Evolutionary conservation across 2,329 filamentous ascomycete genomes (phyloP), one percentile per base, ranked within the genome.

Genomic region (Incumbomyces lentus): DNA sequence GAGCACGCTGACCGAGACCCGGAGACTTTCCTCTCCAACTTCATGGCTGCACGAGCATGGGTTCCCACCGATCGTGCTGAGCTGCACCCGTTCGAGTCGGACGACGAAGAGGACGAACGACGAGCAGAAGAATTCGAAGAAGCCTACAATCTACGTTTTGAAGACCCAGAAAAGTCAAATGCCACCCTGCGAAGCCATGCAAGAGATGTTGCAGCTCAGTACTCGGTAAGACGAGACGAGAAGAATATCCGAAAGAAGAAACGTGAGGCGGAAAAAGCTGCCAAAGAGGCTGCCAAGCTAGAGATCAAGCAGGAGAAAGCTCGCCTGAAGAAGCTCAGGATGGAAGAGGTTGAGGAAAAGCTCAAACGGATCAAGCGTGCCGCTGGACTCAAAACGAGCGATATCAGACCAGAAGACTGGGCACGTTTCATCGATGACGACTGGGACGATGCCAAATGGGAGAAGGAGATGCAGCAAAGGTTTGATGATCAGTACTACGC

Each of bases 61-160:
- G 76, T 90, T 6, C 79, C 84, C 0, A 75, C 76, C 8, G 78
- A 77, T 44, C 73, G 72, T 35, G 72, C 77, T 17, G 75, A 76
- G 35, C 88, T 86, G 66, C 74, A 89, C 57, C 85, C 89, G 0
- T 84, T 98, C 48, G 87, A 95, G 60, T 95, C 88, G 0, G 92
- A 98, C 56, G 88, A 95, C 43, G 86, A 79, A n/a, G 77, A 80
- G 6, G 76, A 86, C 36, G 79, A 85, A 26, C 74, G 77, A 22
- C 75, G 78, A 38, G 89, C 89, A 19, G 90, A 96, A 37, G 79
- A 83, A 50, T 94, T 90, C 59, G 92, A 98, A 67, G 76, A 85
- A 54, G 89, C 89, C 3, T 98, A 95, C 69, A 98, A 98, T 68
- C 69, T 95, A 67, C 84, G 92, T 30, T 98, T 98, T 60, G 92